phyloP scores from a whole-genome alignment of 208 protist genomes.

The Leptomonas pyrrhocoris region DNA sequence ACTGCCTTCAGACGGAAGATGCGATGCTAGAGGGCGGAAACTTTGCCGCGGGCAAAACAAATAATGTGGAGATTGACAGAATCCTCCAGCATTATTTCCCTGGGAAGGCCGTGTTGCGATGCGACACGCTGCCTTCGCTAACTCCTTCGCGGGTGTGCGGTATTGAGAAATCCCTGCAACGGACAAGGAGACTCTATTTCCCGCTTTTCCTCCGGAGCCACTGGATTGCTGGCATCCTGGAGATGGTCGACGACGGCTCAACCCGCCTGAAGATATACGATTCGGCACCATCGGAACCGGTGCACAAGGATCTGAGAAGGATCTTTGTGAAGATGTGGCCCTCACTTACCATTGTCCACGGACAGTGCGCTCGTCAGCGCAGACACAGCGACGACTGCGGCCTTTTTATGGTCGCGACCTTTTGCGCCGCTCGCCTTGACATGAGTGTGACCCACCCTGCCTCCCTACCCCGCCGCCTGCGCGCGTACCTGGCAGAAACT shows the following conservation, averaged over 20 bases:
- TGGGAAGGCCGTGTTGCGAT: not conserved
- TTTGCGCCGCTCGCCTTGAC: not conserved
- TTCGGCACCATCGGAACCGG: not conserved
- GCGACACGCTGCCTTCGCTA: constrained; percentile 3
- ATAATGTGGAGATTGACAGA: constrained; percentile 1
- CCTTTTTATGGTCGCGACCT: not conserved
- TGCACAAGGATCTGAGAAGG: too few species aligned
- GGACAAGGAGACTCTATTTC: too few species aligned
- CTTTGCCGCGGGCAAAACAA: too few species aligned
- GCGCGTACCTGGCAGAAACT: not conserved
- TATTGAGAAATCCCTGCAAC: not conserved
- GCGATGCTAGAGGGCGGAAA: too few species aligned
- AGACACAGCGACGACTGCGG: constrained; percentile 4
- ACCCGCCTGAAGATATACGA: not conserved
- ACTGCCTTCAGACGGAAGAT: too few species aligned
- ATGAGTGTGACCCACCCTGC: not conserved
- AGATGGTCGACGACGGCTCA: too few species aligned
- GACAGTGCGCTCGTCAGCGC: not conserved
- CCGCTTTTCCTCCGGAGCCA: not conserved
- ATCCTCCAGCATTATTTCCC: not conserved
- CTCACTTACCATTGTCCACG: not conserved
- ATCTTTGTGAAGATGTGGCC: not conserved
- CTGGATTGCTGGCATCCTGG: not conserved
- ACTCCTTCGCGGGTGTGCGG: not conserved
- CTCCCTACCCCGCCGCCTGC: not conserved